These are phyloP conservation scores for Pelargonium myrrhifolium DNA, from an alignment of 441 rosid genomes.

Conservation along the genomic window DNA sequence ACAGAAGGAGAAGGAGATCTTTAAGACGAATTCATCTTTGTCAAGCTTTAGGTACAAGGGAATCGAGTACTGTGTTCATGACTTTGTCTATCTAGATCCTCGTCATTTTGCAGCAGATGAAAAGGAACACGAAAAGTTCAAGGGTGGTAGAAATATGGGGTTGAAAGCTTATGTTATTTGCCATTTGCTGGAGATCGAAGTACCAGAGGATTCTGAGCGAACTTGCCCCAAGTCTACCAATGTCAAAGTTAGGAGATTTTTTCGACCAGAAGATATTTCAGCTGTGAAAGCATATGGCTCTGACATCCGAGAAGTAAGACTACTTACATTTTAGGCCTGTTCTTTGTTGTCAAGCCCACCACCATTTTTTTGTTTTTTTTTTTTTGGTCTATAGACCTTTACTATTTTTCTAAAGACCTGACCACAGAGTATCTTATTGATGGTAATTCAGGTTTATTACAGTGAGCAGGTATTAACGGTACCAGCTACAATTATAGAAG, in stretches of 20 bases:
- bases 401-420: not conserved
- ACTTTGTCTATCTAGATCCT: conserved; percentile 13
- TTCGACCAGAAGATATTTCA: conserved; percentile 31
- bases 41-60: conserved; percentile 11
- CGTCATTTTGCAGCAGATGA: conserved; percentile 2
- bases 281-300: conserved; percentile 28
- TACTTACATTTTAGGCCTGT: not conserved
- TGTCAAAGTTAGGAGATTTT: conserved; percentile 29
- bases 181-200: conserved; percentile 25
- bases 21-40: not conserved
- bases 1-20: conserved; percentile 2
- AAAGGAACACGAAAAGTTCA: conserved; percentile 17
- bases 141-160: conserved; percentile 29
- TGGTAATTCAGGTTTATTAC: conserved; percentile 24
- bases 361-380: too few species aligned
- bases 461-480: conserved; percentile 20
- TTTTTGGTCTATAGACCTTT: too few species aligned
- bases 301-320: conserved; percentile 27
- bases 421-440: not conserved
- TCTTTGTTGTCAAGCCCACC: not conserved
- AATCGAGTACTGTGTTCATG: conserved; percentile 9
- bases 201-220: conserved; percentile 15
- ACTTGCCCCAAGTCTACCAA: conserved; percentile 16
- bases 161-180: conserved; percentile 30
- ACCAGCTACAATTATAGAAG: conserved; percentile 19